phyloP scores from a whole-genome alignment of 2,329 filamentous ascomycete species.

The Calonectria ilicicola region DNA sequence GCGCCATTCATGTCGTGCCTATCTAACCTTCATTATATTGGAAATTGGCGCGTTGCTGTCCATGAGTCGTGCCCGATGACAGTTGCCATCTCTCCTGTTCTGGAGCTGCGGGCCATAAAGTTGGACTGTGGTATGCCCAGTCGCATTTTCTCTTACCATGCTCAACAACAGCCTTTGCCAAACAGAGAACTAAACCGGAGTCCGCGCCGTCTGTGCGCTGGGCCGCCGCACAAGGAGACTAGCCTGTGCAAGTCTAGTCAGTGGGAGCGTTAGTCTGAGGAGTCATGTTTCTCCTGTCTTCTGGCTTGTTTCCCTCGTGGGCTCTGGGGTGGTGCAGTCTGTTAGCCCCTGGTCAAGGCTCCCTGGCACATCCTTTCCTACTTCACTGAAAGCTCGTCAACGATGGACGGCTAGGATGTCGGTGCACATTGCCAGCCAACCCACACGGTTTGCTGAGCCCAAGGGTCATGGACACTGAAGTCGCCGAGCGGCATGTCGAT shows the following conservation, averaged over 20 bases:
- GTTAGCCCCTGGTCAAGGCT: conserved; percentile 2
- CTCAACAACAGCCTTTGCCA: conserved; percentile 9
- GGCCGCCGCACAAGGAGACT: conserved; percentile 31
- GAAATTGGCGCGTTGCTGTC: conserved; percentile 23
- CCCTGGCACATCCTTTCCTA: background rate
- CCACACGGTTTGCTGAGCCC: background rate
- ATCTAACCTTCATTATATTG: conserved; percentile 17
- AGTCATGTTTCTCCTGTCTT: conserved; percentile 36
- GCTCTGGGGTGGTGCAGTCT: conserved; percentile 17
- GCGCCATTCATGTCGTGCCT: conserved; percentile 26
- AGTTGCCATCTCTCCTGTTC: conserved; percentile 23
- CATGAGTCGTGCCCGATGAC: conserved; percentile 31
- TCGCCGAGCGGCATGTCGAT: conserved; percentile 2
- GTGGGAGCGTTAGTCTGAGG: conserved; percentile 25
- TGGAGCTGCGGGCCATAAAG: conserved; percentile 33
- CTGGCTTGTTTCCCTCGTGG: conserved; percentile 37
- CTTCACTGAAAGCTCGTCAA: background rate
- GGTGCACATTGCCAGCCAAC: background rate
- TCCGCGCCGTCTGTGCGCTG: conserved; percentile 41
- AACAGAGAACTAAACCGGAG: conserved; percentile 33
- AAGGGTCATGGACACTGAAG: background rate
- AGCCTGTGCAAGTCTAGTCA: conserved; percentile 19
- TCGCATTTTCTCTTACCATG: conserved; percentile 20
- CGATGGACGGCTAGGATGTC: background rate
- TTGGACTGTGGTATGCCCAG: conserved; percentile 20